A percentile compares a stretch with the other conserved stretches of the same genome.
Conservation (phyloP, 495 filamentous ascomycete species). For the Xylaria venustula region DNA sequence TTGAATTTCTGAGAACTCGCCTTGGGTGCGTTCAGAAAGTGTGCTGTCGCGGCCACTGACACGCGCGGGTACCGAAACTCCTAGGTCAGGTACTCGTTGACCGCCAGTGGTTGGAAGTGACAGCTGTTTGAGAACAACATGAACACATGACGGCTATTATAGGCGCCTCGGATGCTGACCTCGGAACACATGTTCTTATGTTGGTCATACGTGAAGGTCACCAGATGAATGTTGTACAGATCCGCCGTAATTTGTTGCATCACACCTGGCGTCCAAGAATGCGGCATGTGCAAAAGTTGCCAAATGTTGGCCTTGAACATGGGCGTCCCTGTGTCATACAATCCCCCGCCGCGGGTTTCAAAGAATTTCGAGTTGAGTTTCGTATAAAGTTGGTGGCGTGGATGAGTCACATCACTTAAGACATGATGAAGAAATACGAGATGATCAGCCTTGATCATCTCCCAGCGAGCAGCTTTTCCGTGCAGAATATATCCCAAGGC, state of each 20-base stretch:
- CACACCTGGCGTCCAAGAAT: slow-evolving; percentile 20
- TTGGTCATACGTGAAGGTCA: slow-evolving; percentile 22
- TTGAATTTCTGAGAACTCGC: background rate
- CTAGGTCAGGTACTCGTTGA: slow-evolving; percentile 21
- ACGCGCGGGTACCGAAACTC: slow-evolving; percentile 28
- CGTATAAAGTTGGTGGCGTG: slow-evolving; percentile 20
- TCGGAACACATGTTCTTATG: background rate
- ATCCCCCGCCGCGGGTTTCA: background rate
- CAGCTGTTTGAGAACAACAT: slow-evolving; percentile 16
- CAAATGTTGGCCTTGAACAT: slow-evolving; percentile 16
- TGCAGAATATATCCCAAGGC: slow-evolving; percentile 5
- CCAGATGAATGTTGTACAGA: slow-evolving; percentile 21
- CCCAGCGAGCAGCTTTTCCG: slow-evolving; percentile 21
- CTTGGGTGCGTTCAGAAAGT: slow-evolving; percentile 3
- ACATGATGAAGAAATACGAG: slow-evolving; percentile 16
- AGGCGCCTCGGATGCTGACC: slow-evolving; percentile 19
- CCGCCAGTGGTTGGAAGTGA: slow-evolving; percentile 27
- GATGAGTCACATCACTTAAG: slow-evolving; percentile 18
- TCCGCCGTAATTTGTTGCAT: slow-evolving; percentile 27
- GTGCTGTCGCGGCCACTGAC: slow-evolving; percentile 14
- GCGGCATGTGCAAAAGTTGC: slow-evolving; percentile 24
- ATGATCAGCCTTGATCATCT: slow-evolving; percentile 31
- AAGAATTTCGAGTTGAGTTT: slow-evolving; percentile 8
- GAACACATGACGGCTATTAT: slow-evolving; percentile 29
- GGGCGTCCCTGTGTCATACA: background rate